Percentiles rank a stretch among this genome's conserved stretches.
These are phyloP conservation scores for Chrysochromulina tobinii DNA, from an alignment of 78 protist species.

Conservation along the genomic window DNA sequence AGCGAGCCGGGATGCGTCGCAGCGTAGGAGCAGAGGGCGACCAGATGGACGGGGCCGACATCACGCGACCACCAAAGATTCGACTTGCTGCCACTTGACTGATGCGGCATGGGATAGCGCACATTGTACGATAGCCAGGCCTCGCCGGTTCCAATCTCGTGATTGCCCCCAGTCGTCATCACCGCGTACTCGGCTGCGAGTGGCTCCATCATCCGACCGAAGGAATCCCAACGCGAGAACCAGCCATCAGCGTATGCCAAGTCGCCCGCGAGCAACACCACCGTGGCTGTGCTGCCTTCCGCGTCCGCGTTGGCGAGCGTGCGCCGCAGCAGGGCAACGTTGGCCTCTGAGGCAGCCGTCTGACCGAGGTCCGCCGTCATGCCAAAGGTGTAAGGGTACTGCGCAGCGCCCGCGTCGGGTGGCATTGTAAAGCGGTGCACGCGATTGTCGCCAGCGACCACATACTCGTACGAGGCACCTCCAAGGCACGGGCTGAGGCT, in stretches of 20 bases:
- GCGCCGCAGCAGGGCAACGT: background rate
- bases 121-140: background rate
- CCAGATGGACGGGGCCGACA: constrained; percentile 6
- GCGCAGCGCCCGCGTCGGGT: background rate
- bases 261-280: constrained; percentile 14
- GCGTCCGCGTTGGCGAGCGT: background rate
- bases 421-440: background rate
- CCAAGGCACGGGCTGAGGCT: background rate
- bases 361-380: constrained; percentile 21
- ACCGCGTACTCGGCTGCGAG: background rate
- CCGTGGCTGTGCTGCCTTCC: background rate
- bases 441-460: background rate
- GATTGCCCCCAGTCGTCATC: background rate
- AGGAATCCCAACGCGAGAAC: constrained; percentile 9
- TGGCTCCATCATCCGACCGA: background rate
- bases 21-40: background rate
- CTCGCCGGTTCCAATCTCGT: background rate
- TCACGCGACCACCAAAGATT: background rate
- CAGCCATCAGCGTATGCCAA: constrained; percentile 22
- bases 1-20: background rate
- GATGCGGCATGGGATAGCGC: background rate
- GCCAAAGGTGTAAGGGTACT: background rate
- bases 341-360: background rate
- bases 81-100: background rate
- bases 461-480: background rate